Percentiles rank a stretch among this genome's conserved stretches.
Conservation (phyloP, 768 basidiomycete species). For the Lactarius tabidus region DNA sequence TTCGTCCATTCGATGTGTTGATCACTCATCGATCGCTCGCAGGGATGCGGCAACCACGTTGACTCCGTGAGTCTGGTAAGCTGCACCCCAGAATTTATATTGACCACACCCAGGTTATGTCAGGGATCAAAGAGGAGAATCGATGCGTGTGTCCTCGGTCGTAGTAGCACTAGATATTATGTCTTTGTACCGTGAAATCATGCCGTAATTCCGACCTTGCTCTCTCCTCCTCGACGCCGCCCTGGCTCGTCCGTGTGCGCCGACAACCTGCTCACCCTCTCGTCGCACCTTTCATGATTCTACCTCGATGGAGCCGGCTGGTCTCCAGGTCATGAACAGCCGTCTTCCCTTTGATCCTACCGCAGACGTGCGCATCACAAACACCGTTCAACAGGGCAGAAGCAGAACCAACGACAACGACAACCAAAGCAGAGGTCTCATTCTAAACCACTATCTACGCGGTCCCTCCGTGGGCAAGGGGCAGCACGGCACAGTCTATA, state of each 20-base stretch:
- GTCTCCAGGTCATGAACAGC: slow-evolving; percentile 23
- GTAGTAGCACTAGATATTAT: background rate
- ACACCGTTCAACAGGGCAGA: slow-evolving; percentile 32
- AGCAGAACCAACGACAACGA: too few relatives aligned
- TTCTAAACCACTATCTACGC: slow-evolving; percentile 86
- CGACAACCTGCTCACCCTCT: background rate
- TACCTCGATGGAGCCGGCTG: slow-evolving; percentile 22
- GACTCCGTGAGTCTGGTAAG: slow-evolving; percentile 22
- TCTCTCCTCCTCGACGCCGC: background rate
- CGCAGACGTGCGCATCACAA: slow-evolving; percentile 24
- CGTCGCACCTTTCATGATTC: slow-evolving; percentile 17
- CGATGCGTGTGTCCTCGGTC: slow-evolving; percentile 41
- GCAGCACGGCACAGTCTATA: slow-evolving; percentile 86
- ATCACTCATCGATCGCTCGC: background rate
- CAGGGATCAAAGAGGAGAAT: slow-evolving; percentile 46
- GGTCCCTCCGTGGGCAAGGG: slow-evolving; percentile 76
- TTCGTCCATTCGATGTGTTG: background rate
- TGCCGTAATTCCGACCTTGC: slow-evolving; percentile 11
- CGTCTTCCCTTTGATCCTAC: slow-evolving; percentile 22
- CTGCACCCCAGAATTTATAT: background rate
- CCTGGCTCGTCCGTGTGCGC: background rate
- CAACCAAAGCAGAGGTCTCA: slow-evolving; percentile 35
- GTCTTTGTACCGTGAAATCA: background rate
- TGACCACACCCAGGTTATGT: slow-evolving; percentile 41
- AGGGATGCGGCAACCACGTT: slow-evolving; percentile 28